Evolutionary conservation across 331 rosid genomes (phyloP).

Genomic region (Acacia concinna): DNA sequence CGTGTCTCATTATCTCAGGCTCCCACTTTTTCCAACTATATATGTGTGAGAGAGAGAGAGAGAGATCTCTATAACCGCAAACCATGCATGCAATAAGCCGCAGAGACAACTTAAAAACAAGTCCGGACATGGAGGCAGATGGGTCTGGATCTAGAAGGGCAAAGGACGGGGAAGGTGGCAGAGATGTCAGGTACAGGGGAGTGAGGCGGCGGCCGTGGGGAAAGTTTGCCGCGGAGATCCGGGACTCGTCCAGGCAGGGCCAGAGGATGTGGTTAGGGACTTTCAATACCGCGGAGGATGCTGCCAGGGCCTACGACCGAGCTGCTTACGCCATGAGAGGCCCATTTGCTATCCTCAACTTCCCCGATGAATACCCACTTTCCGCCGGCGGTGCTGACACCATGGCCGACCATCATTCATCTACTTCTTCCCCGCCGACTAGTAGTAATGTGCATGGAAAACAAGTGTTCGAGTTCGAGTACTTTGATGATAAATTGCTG

Average conservation of each 20-base stretch:
- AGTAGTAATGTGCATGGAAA: constrained; percentile 28
- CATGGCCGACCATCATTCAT: constrained; percentile 3
- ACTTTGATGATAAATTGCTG: constrained; percentile 66
- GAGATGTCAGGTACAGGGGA: constrained; percentile 65
- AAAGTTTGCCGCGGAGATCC: constrained; percentile 93
- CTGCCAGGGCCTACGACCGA: constrained; percentile 89
- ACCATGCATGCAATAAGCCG: constrained; percentile 53
- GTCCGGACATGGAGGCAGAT: constrained; percentile 31
- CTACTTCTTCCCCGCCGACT: constrained; percentile 23
- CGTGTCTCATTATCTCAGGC: constrained; percentile 14
- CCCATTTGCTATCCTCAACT: constrained; percentile 74
- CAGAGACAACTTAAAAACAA: background rate
- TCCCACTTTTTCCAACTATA: constrained; percentile 25
- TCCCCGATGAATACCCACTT: constrained; percentile 64
- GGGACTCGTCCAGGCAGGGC: constrained; percentile 74
- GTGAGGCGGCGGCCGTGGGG: constrained; percentile 93
- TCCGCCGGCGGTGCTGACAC: constrained; percentile 10
- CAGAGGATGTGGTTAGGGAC: constrained; percentile 84
- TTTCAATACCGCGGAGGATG: constrained; percentile 88
- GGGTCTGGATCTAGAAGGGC: constrained; percentile 27
- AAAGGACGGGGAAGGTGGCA: constrained; percentile 25
- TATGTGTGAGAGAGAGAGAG: too few relatives aligned
- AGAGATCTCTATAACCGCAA: background rate
- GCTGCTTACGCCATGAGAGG: constrained; percentile 94
- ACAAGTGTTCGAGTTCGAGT: constrained; percentile 84